Evolutionary conservation across 2,329 filamentous ascomycete genomes (phyloP).

Genomic region (Dothistroma pini): DNA sequence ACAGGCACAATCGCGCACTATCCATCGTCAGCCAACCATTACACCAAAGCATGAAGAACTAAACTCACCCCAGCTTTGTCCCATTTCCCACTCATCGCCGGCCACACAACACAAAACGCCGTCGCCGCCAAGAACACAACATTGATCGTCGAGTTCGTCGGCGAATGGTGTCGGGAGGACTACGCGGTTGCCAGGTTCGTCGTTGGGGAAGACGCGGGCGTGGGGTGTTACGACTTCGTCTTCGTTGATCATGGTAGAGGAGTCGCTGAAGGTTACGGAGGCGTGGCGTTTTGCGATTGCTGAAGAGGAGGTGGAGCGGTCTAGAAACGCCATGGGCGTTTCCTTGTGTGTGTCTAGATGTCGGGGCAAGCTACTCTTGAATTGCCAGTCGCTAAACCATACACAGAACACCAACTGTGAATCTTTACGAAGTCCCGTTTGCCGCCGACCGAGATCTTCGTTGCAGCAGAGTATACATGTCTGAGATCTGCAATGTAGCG

Average conservation of each 20-base stretch:
- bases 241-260: conserved; percentile 1
- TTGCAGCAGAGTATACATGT: neutral
- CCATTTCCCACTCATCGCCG: neutral
- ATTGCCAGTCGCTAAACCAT: neutral
- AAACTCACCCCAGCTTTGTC: neutral
- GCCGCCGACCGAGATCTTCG: neutral
- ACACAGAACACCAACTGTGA: neutral
- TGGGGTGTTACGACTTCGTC: neutral
- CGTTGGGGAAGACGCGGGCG: neutral
- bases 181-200: neutral
- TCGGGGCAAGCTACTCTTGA: neutral
- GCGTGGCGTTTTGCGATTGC: neutral
- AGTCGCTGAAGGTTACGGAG: conserved; percentile 2
- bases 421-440: neutral
- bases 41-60: too few species aligned
- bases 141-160: neutral
- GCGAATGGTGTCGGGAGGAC: neutral
- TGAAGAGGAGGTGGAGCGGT: neutral
- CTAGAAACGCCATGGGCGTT: neutral
- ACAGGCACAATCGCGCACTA: neutral
- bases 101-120: conserved; percentile 1
- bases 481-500: neutral
- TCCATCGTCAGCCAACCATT: neutral
- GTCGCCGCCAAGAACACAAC: neutral
- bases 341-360: neutral